These are phyloP conservation scores for Sporothrix euskadiensis DNA, from an alignment of 2,329 filamentous ascomycete genomes.

Conservation along the genomic window DNA sequence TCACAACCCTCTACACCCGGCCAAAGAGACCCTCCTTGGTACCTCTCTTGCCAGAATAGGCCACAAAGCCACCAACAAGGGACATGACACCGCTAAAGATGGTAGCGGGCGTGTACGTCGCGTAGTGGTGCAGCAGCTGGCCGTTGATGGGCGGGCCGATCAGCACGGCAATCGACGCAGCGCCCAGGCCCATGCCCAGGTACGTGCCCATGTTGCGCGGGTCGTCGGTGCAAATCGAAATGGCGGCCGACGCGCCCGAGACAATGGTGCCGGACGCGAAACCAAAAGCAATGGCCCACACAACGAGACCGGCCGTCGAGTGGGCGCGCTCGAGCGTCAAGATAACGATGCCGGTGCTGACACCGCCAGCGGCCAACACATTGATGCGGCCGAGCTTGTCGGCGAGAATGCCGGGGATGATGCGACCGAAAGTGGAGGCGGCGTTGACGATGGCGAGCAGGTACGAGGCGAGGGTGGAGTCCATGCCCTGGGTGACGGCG, in stretches of 20 bases:
- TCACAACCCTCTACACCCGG: not conserved
- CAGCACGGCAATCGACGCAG: constrained; percentile 44
- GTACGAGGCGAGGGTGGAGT: constrained; percentile 58
- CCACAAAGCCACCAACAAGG: constrained; percentile 37
- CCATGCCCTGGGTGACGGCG: constrained; percentile 47
- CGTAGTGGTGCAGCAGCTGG: constrained; percentile 44
- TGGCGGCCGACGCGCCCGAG: constrained; percentile 42
- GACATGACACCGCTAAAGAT: constrained; percentile 44
- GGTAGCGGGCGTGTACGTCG: constrained; percentile 42
- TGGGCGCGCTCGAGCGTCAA: constrained; percentile 36
- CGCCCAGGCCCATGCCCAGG: constrained; percentile 47
- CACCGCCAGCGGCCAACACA: constrained; percentile 33
- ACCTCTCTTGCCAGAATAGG: constrained; percentile 30
- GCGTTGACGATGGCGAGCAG: constrained; percentile 64
- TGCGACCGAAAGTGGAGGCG: constrained; percentile 54
- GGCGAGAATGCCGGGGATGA: constrained; percentile 54
- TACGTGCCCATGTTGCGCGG: constrained; percentile 54
- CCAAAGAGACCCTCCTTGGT: constrained; percentile 39
- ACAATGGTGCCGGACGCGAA: constrained; percentile 39
- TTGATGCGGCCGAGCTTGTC: constrained; percentile 56
- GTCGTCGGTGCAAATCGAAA: constrained; percentile 44
- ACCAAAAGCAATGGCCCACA: constrained; percentile 33
- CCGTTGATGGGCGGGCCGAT: constrained; percentile 51
- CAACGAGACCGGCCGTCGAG: constrained; percentile 32
- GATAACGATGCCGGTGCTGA: constrained; percentile 36